These are phyloP conservation scores for Eucalyptus albens DNA, from an alignment of 345 rosid species.

Conservation along the genomic window DNA sequence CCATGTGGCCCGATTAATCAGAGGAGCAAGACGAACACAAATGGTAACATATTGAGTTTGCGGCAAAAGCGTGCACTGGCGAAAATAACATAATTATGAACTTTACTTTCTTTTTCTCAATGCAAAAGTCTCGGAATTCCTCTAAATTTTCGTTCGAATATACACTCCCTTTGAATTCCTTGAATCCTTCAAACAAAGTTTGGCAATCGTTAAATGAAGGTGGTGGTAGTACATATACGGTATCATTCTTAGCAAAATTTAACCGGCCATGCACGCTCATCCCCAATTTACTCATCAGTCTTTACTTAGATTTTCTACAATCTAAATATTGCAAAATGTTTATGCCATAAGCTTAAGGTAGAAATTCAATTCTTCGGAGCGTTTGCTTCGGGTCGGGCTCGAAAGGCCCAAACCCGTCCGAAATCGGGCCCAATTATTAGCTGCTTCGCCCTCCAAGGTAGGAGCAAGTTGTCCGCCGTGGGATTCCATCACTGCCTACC, in stretches of 20 bases:
- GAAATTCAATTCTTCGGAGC: background rate
- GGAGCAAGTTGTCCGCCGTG: background rate
- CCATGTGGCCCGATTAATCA: background rate
- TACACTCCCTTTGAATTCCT: background rate
- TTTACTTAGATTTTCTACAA: background rate
- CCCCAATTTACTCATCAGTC: background rate
- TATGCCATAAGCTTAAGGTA: background rate
- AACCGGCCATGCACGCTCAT: background rate
- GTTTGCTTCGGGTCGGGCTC: background rate
- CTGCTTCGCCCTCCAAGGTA: background rate
- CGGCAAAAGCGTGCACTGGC: background rate
- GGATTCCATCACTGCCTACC: background rate
- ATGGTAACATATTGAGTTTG: background rate
- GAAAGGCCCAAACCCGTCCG: background rate
- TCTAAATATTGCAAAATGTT: background rate
- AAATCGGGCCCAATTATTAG: background rate
- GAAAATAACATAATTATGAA: too few species aligned
- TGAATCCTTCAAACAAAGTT: fast-evolving
- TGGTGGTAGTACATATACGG: background rate
- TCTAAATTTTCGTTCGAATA: background rate
- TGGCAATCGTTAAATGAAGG: background rate
- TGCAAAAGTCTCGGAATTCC: fast-evolving
- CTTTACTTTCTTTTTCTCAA: background rate
- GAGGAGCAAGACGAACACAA: background rate
- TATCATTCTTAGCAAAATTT: background rate